A percentile compares a stretch with the other conserved stretches of the same genome.
Evolutionary conservation across 73 alveolate genomes (phyloP).

Genomic region (Tetrahymena borealis): DNA sequence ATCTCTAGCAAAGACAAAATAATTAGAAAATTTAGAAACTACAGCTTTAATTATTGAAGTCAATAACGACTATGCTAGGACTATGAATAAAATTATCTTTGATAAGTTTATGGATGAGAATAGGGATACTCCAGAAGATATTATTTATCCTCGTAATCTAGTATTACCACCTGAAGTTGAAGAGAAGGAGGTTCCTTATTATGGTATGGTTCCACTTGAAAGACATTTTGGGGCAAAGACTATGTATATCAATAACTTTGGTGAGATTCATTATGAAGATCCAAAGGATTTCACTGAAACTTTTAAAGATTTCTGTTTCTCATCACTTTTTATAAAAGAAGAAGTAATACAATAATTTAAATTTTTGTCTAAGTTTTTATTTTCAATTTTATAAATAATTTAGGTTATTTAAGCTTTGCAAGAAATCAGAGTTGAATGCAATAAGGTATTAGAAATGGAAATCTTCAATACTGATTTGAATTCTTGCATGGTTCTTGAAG

Average conservation of each 20-base stretch:
- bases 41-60: conserved; percentile 34
- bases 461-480: conserved; percentile 40
- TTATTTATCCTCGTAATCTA: conserved; percentile 2
- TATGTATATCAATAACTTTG: conserved; percentile 16
- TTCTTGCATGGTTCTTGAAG: conserved; percentile 90
- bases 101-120: conserved; percentile 7
- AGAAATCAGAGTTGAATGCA: conserved; percentile 16
- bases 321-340: conserved; percentile 68
- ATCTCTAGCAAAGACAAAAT: conserved; percentile 2
- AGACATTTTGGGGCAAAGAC: conserved; percentile 28
- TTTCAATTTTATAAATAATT: not conserved
- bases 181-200: conserved; percentile 8
- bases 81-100: conserved; percentile 22
- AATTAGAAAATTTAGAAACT: conserved; percentile 20
- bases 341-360: conserved; percentile 29
- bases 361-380: not conserved
- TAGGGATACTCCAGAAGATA: not conserved
- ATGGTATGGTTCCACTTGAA: conserved; percentile 33
- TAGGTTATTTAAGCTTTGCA: conserved; percentile 11
- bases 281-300: conserved; percentile 29
- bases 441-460: conserved; percentile 24
- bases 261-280: conserved; percentile 18
- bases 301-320: conserved; percentile 46
- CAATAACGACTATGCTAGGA: conserved; percentile 9
- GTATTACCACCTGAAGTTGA: not conserved